Evolutionary conservation across 2,329 filamentous ascomycete genomes (phyloP), one percentile per base, ranked within the genome.

Genomic region (Didymella segeticola): DNA sequence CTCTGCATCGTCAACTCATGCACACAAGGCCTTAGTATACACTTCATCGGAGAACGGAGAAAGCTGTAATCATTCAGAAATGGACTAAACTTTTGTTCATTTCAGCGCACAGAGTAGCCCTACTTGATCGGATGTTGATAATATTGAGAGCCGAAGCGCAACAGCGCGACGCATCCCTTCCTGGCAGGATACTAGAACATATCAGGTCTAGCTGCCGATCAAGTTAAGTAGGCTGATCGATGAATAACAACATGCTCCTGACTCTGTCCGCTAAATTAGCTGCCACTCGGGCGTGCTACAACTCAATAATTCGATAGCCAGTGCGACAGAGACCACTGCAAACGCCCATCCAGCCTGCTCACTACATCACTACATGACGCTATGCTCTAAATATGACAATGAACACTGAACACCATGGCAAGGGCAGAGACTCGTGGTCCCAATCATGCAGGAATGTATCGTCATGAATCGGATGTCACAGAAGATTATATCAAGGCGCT

Each of bases 391-490:
- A n/a, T n/a, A n/a, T n/a, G n/a, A n/a, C n/a, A n/a, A n/a, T n/a
- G n/a, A n/a, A n/a, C n/a, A 11, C 22, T 42, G 36, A 26, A 43
- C 37, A 47, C 12, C 43, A 43, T 43, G 25, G 25, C 43, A 53
- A 43, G 43, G 50, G 50, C 43, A 43, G 20, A 22, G 27, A 38
- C 36, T 20, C 25, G 37, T 53, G 50, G 38, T 23, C 31, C 50
- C 30, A 37, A 47, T 43, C 15, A 14, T 33, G 22, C 33, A 49
- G 46, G 46, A 54, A 54, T 54, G 51, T 11, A 49, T 45, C 33
- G 33, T 38, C 29, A 15, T 12, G 12, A 33, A 30, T 26, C 22
- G 19, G 17, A 23, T 19, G 15, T 17, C 7, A 41, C 4, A 31
- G 23, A 10, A 23, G 11, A 30, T 12, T 45, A 54, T 54, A 49